Percentiles rank a stretch among this genome's conserved stretches.
Conservation (phyloP, 129 eudicot species). For the Cynara cardunculus region DNA sequence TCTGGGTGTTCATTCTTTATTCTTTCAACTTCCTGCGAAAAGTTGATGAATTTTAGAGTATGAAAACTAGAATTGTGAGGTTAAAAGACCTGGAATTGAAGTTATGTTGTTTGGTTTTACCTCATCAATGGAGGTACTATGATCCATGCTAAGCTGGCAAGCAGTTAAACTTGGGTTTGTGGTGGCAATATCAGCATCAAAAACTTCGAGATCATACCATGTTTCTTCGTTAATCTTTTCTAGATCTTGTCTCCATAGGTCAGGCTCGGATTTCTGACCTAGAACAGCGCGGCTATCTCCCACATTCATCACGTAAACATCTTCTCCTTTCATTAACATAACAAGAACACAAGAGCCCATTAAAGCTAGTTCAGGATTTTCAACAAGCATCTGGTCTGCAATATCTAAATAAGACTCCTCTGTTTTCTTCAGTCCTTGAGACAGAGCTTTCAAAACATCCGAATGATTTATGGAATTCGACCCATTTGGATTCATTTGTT, state of each 20-base stretch:
- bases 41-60: neutral
- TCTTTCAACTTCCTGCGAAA: constrained; percentile 73
- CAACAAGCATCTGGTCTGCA: constrained; percentile 83
- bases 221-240: constrained; percentile 92
- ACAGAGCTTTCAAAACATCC: constrained; percentile 80
- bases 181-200: constrained; percentile 46
- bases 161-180: constrained; percentile 50
- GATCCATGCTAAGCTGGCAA: constrained; percentile 82
- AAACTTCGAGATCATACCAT: constrained; percentile 68
- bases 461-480: constrained; percentile 42
- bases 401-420: constrained; percentile 86
- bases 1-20: constrained; percentile 73
- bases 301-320: constrained; percentile 93
- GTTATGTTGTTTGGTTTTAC: constrained; percentile 27
- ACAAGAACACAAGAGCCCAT: constrained; percentile 98
- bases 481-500: constrained; percentile 45
- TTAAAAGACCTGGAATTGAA: neutral
- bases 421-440: constrained; percentile 69
- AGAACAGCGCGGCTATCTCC: constrained; percentile 93
- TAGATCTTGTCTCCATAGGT: constrained; percentile 79
- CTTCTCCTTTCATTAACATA: constrained; percentile 97
- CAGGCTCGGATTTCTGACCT: constrained; percentile 67
- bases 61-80: neutral
- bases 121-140: constrained; percentile 82
- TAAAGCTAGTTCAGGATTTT: constrained; percentile 88